These are phyloP conservation scores for Mycena sanguinolenta DNA, from an alignment of 768 basidiomycete species.

Conservation along the genomic window DNA sequence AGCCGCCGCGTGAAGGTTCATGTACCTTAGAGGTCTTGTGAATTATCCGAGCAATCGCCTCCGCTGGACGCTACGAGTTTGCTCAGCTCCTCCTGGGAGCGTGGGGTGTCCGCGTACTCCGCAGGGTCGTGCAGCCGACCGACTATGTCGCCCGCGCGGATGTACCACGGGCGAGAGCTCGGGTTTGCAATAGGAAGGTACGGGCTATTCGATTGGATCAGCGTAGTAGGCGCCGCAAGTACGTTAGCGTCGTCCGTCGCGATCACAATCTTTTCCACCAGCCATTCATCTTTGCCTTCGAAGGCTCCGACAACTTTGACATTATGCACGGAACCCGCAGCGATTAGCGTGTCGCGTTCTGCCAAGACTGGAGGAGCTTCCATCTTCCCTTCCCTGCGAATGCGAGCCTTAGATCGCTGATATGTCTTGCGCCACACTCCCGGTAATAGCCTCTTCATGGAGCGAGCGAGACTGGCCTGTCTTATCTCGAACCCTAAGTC, in stretches of 20 bases:
- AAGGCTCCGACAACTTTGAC: conserved; percentile 15
- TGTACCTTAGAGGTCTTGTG: background rate
- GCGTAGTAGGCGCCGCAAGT: background rate
- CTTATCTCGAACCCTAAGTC: conserved; percentile 20
- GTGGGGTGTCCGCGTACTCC: background rate
- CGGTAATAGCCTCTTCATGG: background rate
- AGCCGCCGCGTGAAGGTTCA: too few relatives aligned
- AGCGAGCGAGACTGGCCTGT: background rate
- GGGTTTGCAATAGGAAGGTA: conserved; percentile 38
- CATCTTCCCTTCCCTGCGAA: background rate
- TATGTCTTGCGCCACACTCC: background rate
- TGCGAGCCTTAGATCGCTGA: background rate
- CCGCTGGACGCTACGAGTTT: background rate
- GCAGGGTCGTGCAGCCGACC: conserved; percentile 3
- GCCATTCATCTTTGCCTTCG: conserved; percentile 25
- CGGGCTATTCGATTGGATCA: background rate
- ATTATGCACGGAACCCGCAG: conserved; percentile 6
- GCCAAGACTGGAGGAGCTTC: conserved; percentile 10
- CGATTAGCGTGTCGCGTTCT: background rate
- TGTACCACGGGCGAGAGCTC: conserved; percentile 22
- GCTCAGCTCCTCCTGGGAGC: background rate
- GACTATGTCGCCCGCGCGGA: conserved; percentile 30
- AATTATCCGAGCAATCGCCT: background rate
- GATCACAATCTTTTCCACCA: conserved; percentile 29
- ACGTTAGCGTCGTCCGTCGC: background rate